These are phyloP conservation scores for Coffea canephora DNA, from an alignment of 257 asterid genomes.

Conservation along the genomic window DNA sequence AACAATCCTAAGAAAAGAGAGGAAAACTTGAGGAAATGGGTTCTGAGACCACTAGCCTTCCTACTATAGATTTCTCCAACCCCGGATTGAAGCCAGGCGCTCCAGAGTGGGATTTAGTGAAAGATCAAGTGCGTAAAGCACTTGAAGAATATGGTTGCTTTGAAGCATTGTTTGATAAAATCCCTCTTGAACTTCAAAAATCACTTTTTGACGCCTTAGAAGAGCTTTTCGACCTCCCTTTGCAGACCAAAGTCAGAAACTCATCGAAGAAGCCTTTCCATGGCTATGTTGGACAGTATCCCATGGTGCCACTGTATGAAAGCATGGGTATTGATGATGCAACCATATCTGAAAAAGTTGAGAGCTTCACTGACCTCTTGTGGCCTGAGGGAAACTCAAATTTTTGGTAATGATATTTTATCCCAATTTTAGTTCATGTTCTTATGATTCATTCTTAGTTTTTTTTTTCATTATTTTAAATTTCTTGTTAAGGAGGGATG, in stretches of 20 bases:
- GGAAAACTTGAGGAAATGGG: no score
- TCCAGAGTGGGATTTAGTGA: conserved; percentile 33
- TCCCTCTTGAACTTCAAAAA: conserved; percentile 28
- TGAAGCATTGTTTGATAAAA: conserved; percentile 41
- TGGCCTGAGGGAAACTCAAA: not conserved
- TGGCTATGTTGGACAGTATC: not conserved
- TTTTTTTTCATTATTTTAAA: no score
- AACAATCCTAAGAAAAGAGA: no score
- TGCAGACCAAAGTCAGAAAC: conserved; percentile 25
- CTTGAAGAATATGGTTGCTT: conserved; percentile 52
- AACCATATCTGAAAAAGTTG: not conserved
- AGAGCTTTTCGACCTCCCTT: conserved; percentile 26
- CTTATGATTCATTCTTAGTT: no score
- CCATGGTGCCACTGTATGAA: not conserved
- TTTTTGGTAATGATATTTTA: no score
- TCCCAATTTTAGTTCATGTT: no score
- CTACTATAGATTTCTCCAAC: not conserved
- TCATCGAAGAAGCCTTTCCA: not conserved
- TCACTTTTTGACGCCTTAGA: not conserved
- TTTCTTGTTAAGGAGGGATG: no score
- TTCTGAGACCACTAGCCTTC: no score
- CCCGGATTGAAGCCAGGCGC: conserved; percentile 9
- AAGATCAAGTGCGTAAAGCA: conserved; percentile 36
- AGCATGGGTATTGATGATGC: not conserved
- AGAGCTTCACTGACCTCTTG: not conserved